Evolutionary conservation across 2,329 filamentous ascomycete species (phyloP), one percentile per base, ranked within the genome.

Genomic region (Colletotrichum trifolii): DNA sequence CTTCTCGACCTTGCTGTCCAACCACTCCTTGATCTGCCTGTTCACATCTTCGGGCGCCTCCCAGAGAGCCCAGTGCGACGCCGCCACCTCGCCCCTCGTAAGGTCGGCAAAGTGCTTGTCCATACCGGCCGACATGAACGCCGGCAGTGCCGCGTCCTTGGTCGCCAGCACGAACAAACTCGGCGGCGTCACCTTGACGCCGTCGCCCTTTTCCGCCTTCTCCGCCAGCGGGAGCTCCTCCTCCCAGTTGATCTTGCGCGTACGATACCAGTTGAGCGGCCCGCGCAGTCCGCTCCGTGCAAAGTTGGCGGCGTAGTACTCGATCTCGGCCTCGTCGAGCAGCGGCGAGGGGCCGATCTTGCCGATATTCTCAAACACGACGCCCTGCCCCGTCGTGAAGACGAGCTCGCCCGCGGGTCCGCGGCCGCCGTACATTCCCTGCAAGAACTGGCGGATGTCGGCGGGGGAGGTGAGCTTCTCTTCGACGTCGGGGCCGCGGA

Each of bases 241-340:
- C 45, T 92, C 85, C 74, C 83, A 91, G 77, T 97, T 97, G 68
- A 90, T 76, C 75, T 86, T 81, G 17, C 87, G 82, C 3, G 87
- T 91, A 47, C 94, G 89, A 79, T 99, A 99, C 92, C 93, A 97
- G 78, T 94, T 96, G 66, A 93, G 81, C 13, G 93, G 92, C 1
- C 93, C 93, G 69, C 89, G 87, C 69, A 98, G 77, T 49, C 93
- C 93, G 73, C 89, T 86, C 46, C 86, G 84, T n/a, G 82, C 77
- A 77, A 90, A 97, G 78, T 94, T 84, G 36, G 86, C 78, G 15
- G 87, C 87, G 76, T 97, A 97, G 78, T 88, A 91, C 60, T 94
- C 89, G 48, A 95, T 77, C 77, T 94, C 91, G 73, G 91, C 88
- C 40, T 86, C 82, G 65, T 80, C 85, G 68, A 97, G 70, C 45